Evolutionary conservation across 352 stramenopile genomes (phyloP).

Genomic region (Phytophthora sansomeana): DNA sequence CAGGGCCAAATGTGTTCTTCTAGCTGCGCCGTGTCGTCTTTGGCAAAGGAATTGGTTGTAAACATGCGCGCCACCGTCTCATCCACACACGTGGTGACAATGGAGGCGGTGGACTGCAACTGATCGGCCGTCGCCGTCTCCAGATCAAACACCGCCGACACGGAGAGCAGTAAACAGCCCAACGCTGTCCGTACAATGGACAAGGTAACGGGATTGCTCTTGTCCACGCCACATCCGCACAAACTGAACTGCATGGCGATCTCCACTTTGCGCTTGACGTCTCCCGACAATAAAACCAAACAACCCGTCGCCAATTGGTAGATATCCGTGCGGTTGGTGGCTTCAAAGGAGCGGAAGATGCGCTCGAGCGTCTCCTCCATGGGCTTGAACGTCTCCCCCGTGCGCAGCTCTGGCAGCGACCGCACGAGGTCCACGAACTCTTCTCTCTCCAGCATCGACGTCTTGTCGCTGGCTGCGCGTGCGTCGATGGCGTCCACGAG

Average conservation of each 20-base stretch:
- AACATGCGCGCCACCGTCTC: conserved; percentile 64
- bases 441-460: conserved; percentile 46
- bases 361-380: conserved; percentile 72
- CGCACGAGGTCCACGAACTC: conserved; percentile 72
- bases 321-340: conserved; percentile 61
- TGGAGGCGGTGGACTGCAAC: conserved; percentile 60
- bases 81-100: conserved; percentile 63
- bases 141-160: conserved; percentile 74
- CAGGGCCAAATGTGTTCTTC: conserved; percentile 62
- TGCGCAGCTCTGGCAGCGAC: conserved; percentile 59
- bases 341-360: conserved; percentile 72
- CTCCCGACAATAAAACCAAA: conserved; percentile 61
- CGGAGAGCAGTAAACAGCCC: conserved; percentile 56
- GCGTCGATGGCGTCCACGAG: conserved; percentile 48
- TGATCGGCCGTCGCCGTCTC: conserved; percentile 57
- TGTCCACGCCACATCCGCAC: conserved; percentile 44
- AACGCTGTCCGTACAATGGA: conserved; percentile 52
- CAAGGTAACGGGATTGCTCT: conserved; percentile 45
- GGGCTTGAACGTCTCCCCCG: conserved; percentile 64
- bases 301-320: conserved; percentile 69
- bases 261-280: conserved; percentile 63
- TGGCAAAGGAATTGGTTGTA: conserved; percentile 48
- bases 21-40: conserved; percentile 45
- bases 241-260: conserved; percentile 67
- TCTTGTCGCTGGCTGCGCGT: conserved; percentile 27